Conservation (phyloP, 192 early-diverging fungal genomes). For the Umbelopsis vinacea region DNA sequence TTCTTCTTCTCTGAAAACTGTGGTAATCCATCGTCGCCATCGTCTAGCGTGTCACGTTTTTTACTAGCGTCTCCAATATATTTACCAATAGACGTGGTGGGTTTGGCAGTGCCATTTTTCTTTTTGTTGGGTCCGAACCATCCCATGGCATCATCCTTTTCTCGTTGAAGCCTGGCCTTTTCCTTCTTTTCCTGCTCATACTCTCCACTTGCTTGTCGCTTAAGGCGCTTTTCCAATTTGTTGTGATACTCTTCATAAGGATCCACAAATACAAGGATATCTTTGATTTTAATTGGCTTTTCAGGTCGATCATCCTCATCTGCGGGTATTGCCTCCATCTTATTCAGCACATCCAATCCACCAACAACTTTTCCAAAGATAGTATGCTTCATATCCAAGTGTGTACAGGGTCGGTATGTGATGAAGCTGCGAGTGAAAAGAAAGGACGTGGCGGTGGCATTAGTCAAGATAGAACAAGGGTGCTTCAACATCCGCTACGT, state of each 20-base stretch:
- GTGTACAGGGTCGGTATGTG: conserved; percentile 66
- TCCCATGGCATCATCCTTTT: conserved; percentile 66
- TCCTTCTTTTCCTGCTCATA: conserved; percentile 41
- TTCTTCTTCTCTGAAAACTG: conserved; percentile 40
- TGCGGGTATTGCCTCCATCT: conserved; percentile 77
- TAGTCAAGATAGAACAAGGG: not conserved
- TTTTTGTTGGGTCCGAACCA: conserved; percentile 73
- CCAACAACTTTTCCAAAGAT: conserved; percentile 94
- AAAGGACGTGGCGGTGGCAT: not conserved
- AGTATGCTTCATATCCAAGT: conserved; percentile 86
- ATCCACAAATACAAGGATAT: conserved; percentile 79
- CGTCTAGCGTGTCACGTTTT: conserved; percentile 24
- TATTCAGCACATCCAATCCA: conserved; percentile 80
- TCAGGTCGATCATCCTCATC: conserved; percentile 74
- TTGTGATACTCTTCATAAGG: conserved; percentile 81
- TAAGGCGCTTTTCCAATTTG: conserved; percentile 67
- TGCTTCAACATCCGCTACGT: not conserved
- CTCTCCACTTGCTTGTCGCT: conserved; percentile 50
- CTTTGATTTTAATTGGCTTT: conserved; percentile 73
- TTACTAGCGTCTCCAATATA: conserved; percentile 51
- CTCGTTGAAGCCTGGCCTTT: conserved; percentile 50
- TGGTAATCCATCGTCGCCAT: not conserved
- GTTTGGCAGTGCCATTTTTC: conserved; percentile 35
- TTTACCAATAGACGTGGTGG: conserved; percentile 59
- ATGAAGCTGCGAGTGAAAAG: conserved; percentile 56